Conservation (phyloP, 2,329 filamentous ascomycete genomes). For the Tolypocladium tundrense region DNA sequence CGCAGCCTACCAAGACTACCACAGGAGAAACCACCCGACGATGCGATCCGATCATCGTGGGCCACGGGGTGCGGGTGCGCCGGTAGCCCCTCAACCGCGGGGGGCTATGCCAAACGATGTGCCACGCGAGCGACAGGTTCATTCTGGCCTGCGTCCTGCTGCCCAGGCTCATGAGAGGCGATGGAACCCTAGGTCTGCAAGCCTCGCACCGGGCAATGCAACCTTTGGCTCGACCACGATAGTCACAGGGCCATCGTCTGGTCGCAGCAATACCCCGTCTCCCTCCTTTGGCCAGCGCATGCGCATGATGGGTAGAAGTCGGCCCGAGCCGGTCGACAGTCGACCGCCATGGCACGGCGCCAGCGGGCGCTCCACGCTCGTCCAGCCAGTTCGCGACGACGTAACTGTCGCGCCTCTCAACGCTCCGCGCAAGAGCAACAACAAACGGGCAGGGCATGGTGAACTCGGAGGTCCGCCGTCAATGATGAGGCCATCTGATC, state of each 20-base stretch:
- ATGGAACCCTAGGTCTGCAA: neutral
- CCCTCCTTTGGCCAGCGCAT: slow-evolving; percentile 23
- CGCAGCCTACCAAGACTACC: neutral
- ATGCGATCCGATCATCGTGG: neutral
- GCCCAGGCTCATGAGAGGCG: neutral
- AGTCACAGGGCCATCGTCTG: slow-evolving; percentile 13
- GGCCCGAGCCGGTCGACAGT: slow-evolving; percentile 27
- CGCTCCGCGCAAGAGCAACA: slow-evolving; percentile 41
- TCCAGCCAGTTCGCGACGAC: slow-evolving; percentile 55
- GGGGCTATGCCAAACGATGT: neutral
- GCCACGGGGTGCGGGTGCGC: neutral
- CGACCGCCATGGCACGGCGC: slow-evolving; percentile 62
- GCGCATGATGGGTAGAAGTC: slow-evolving; percentile 21
- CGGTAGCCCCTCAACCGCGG: neutral
- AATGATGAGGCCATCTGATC: slow-evolving; percentile 11
- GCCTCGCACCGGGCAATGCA: neutral
- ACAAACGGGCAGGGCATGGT: slow-evolving; percentile 24
- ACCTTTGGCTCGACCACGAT: slow-evolving; percentile 11
- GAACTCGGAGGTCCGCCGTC: slow-evolving; percentile 13
- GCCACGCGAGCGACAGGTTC: neutral
- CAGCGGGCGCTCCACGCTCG: slow-evolving; percentile 55
- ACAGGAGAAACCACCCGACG: slow-evolving; percentile 1
- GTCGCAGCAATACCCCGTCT: slow-evolving; percentile 13
- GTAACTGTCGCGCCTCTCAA: slow-evolving; percentile 44
- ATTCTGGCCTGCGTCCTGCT: neutral